phyloP scores from a whole-genome alignment of 441 rosid species.

The Bruguiera hainesii region DNA sequence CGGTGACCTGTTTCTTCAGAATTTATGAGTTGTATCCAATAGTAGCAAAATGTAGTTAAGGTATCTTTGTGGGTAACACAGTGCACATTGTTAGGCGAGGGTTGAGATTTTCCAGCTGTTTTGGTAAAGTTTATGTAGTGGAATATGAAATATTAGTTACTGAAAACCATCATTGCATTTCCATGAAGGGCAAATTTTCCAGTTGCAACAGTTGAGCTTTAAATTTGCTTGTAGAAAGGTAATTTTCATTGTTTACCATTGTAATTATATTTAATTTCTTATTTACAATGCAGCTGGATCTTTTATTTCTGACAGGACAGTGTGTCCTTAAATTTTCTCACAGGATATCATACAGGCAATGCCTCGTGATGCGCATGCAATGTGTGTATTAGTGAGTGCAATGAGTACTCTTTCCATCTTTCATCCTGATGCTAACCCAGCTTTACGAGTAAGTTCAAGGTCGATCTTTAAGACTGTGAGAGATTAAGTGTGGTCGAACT shows the following conservation, averaged over 20 bases:
- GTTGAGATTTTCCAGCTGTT: constrained; percentile 5
- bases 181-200: not conserved
- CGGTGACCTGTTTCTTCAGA: too few relatives aligned
- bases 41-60: too few relatives aligned
- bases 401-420: constrained; percentile 95
- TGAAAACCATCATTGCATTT: not conserved
- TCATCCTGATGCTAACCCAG: constrained; percentile 99
- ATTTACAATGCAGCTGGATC: too few relatives aligned
- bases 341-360: constrained; percentile 90
- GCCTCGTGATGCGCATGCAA: constrained; percentile 99
- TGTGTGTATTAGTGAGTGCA: constrained; percentile 97
- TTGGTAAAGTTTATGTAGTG: not conserved
- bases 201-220: not conserved
- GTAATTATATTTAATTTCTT: not conserved
- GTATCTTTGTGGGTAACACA: not conserved
- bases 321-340: too few relatives aligned
- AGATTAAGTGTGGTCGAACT: not conserved
- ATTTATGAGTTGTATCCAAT: too few relatives aligned
- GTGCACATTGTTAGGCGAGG: not conserved
- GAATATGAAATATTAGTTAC: not conserved
- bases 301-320: too few relatives aligned
- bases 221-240: not conserved
- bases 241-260: not conserved
- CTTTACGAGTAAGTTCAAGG: constrained; percentile 66
- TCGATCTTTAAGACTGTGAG: constrained; percentile 2